These are phyloP conservation scores for Zasmidium angulare DNA, from an alignment of 2,329 filamentous ascomycete genomes.

Conservation along the genomic window DNA sequence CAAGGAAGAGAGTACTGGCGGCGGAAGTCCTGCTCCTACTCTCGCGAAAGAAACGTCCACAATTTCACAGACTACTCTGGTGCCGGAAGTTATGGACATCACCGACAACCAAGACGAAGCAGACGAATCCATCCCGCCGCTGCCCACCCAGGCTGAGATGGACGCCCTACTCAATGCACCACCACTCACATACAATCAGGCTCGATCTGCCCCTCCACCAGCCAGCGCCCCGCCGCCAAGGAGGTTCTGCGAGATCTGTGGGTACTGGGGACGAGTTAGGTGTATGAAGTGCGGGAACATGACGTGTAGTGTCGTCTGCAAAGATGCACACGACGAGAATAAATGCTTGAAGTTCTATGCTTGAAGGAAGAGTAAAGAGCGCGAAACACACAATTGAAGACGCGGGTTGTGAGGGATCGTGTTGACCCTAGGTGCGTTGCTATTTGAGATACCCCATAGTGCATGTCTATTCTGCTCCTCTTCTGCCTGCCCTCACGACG, in stretches of 20 bases:
- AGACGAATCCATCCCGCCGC: conserved; percentile 31
- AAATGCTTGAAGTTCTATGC: conserved; percentile 59
- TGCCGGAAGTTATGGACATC: conserved; percentile 43
- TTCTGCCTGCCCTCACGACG: no score
- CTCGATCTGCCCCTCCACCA: conserved; percentile 46
- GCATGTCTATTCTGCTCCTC: background rate
- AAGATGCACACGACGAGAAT: conserved; percentile 70
- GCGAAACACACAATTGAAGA: no score
- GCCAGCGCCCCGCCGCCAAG: conserved; percentile 52
- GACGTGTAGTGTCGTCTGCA: conserved; percentile 74
- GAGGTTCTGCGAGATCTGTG: conserved; percentile 75
- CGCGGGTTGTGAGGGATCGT: background rate
- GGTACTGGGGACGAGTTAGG: conserved; percentile 75
- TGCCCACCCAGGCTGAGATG: conserved; percentile 53
- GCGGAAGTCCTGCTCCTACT: conserved; percentile 28
- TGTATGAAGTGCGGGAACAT: conserved; percentile 77
- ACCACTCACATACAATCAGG: conserved; percentile 67
- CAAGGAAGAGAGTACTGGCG: conserved; percentile 28
- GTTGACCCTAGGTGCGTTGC: background rate
- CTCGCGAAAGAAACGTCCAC: conserved; percentile 5
- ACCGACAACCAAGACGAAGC: conserved; percentile 33
- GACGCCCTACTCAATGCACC: conserved; percentile 62
- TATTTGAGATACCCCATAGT: conserved; percentile 1
- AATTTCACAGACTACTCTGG: no score
- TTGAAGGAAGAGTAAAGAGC: conserved; percentile 19